These are phyloP conservation scores for Blastobotrys robertii DNA, from an alignment of 805 yeast species.

Conservation along the genomic window DNA sequence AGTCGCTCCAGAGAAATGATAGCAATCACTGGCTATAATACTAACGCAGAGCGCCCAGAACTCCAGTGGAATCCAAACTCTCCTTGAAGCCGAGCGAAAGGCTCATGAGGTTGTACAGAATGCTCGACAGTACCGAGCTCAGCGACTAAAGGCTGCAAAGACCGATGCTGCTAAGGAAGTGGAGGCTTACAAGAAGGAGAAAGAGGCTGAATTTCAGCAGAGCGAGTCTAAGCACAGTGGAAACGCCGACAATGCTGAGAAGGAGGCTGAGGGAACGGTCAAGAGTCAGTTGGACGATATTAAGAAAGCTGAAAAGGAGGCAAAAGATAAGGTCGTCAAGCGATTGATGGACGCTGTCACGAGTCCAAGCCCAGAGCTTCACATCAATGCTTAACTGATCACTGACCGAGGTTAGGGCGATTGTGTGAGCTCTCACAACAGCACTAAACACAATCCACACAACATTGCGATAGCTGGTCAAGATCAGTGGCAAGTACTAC, in stretches of 20 bases:
- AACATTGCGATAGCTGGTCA: too few relatives aligned
- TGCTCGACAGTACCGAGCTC: slow-evolving; percentile 85
- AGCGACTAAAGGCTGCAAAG: slow-evolving; percentile 87
- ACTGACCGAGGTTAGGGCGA: too few relatives aligned
- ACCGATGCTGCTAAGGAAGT: slow-evolving; percentile 87
- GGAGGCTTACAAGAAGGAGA: slow-evolving; percentile 70
- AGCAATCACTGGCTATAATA: background rate
- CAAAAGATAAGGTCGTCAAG: slow-evolving; percentile 60
- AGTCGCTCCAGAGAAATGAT: too few relatives aligned
- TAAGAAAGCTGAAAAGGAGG: slow-evolving; percentile 49
- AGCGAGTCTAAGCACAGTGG: slow-evolving; percentile 68
- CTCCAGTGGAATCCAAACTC: slow-evolving; percentile 58
- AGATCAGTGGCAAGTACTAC: too few relatives aligned
- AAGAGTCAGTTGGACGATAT: slow-evolving; percentile 62
- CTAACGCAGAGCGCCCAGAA: slow-evolving; percentile 29
- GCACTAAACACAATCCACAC: too few relatives aligned
- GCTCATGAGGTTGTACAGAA: slow-evolving; percentile 94
- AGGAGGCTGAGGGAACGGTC: slow-evolving; percentile 68
- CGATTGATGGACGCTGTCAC: slow-evolving; percentile 71
- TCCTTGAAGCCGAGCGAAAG: slow-evolving; percentile 81
- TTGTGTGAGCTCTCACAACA: too few relatives aligned
- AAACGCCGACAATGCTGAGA: slow-evolving; percentile 64
- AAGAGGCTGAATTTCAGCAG: slow-evolving; percentile 70
- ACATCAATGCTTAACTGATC: slow-evolving; percentile 50
- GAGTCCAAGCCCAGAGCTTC: slow-evolving; percentile 73